phyloP scores from a whole-genome alignment of 257 asterid species.

The Capsicum chinense region DNA sequence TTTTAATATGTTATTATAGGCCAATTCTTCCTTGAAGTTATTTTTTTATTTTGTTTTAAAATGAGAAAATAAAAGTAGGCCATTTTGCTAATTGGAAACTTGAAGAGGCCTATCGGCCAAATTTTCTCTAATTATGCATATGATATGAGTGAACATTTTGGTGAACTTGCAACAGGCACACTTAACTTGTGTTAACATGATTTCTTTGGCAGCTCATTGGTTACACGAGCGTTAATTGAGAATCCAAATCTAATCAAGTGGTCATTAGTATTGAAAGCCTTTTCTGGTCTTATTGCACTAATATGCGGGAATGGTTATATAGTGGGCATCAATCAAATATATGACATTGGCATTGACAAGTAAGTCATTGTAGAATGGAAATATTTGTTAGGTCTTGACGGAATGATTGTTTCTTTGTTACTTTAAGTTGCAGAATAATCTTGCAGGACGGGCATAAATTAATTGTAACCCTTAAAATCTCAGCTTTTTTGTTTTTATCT shows the following conservation, averaged over 20 bases:
- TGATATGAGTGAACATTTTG: neutral
- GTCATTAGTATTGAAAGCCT: slow-evolving; percentile 85
- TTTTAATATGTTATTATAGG: no score
- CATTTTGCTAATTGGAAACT: no score
- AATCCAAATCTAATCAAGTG: slow-evolving; percentile 90
- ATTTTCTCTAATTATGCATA: no score
- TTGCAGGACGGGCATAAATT: neutral
- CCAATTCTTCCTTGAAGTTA: no score
- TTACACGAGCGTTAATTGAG: slow-evolving; percentile 84
- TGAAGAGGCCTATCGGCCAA: no score
- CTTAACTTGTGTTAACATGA: slow-evolving; percentile 25
- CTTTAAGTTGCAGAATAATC: slow-evolving; percentile 9
- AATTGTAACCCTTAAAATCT: neutral
- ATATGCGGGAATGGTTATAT: slow-evolving; percentile 97
- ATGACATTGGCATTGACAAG: slow-evolving; percentile 98
- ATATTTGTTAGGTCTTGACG: neutral
- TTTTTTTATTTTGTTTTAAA: no score
- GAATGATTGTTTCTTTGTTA: neutral
- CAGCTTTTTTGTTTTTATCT: neutral
- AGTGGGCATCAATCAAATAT: slow-evolving; percentile 96
- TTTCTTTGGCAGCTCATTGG: slow-evolving; percentile 71
- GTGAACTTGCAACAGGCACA: slow-evolving; percentile 12
- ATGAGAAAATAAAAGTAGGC: no score
- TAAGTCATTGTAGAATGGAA: slow-evolving; percentile 44
- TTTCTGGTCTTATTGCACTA: slow-evolving; percentile 85